Evolutionary conservation across 768 basidiomycete species (phyloP).

Genomic region (Tricholoma flavovirens): DNA sequence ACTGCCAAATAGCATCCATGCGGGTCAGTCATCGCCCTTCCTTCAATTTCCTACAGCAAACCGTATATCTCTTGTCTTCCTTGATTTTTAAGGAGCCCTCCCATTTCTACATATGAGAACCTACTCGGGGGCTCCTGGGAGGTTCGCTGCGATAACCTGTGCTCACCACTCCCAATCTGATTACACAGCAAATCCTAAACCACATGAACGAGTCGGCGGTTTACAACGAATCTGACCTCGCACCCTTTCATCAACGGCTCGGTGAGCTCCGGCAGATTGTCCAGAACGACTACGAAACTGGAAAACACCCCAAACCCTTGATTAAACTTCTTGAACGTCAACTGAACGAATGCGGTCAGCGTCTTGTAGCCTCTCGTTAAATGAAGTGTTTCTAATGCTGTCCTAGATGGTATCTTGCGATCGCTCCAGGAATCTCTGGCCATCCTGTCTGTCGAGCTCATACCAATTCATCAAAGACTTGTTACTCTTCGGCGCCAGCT

Average conservation of each 20-base stretch:
- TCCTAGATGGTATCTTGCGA: conserved; percentile 58
- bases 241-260: conserved; percentile 80
- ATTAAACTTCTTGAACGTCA: conserved; percentile 87
- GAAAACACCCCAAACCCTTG: conserved; percentile 82
- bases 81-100: conserved; percentile 1
- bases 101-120: background rate
- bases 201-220: conserved; percentile 95
- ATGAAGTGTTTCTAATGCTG: conserved; percentile 23
- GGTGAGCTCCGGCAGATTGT: conserved; percentile 82
- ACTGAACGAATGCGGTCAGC: conserved; percentile 86
- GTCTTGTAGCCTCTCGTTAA: conserved; percentile 3
- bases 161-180: conserved; percentile 15
- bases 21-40: conserved; percentile 56
- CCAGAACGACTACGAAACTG: conserved; percentile 71
- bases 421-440: conserved; percentile 81
- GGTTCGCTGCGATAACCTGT: conserved; percentile 5
- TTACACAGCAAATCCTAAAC: conserved; percentile 78
- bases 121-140: background rate
- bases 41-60: background rate
- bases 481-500: conserved; percentile 86
- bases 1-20: conserved; percentile 95
- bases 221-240: conserved; percentile 88
- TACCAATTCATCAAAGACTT: conserved; percentile 85
- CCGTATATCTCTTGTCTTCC: conserved; percentile 2
- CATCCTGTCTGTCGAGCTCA: conserved; percentile 83